Evolutionary conservation across 257 asterid genomes (phyloP).

Genomic region (Lithospermum erythrorhizon): DNA sequence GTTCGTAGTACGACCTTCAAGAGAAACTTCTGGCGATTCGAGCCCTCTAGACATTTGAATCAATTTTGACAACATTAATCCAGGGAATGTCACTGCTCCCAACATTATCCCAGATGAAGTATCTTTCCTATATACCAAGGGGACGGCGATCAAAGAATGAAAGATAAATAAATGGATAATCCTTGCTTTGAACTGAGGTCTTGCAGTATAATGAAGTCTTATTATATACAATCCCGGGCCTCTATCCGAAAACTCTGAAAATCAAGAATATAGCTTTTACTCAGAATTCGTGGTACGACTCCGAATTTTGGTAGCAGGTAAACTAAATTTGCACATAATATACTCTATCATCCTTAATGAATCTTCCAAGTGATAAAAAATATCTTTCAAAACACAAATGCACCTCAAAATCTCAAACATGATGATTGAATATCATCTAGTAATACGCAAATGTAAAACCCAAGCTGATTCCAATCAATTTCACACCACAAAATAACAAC

Average conservation of each 20-base stretch:
- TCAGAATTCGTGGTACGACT: too few species aligned
- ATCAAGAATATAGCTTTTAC: too few species aligned
- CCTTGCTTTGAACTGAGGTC: neutral
- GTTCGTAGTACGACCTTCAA: slow-evolving; percentile 63
- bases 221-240: too few species aligned
- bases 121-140: slow-evolving; percentile 50
- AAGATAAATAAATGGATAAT: neutral
- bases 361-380: too few species aligned
- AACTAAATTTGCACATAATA: neutral
- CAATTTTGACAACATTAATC: slow-evolving; percentile 65
- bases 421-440: neutral
- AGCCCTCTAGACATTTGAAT: slow-evolving; percentile 55
- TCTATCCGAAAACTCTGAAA: too few species aligned
- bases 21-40: slow-evolving; percentile 27
- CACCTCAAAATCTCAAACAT: neutral
- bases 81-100: slow-evolving; percentile 82
- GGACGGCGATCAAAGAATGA: neutral
- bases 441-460: neutral
- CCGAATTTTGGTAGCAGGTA: too few species aligned
- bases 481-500: neutral
- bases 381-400: neutral
- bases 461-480: neutral
- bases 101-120: slow-evolving; percentile 78
- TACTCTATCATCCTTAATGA: neutral
- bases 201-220: too few species aligned